Base-by-base conservation (phyloP, 2,329 filamentous ascomycete genomes). In the Alternaria conjuncta region DNA sequence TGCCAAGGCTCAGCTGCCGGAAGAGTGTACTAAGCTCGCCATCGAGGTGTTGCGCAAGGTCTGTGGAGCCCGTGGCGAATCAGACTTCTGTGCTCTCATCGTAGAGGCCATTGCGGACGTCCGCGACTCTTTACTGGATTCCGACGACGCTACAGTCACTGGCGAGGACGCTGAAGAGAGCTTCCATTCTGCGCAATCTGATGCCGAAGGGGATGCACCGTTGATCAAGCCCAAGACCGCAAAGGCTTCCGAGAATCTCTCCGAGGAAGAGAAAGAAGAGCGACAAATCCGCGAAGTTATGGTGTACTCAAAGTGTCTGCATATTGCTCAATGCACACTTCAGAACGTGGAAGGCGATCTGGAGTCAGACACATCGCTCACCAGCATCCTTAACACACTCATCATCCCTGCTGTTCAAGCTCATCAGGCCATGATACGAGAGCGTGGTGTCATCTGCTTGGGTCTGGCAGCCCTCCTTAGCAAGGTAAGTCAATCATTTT, bases 301-400 rank as follows among this genome's bases (percentile, higher is more conserved):
- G 84, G 92, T 98, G 79, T 98, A 98, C 84, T 94, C 97, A 88
- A 98, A 98, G 82, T 98, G 96, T 79, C 86, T 99, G 65, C 92
- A 97, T 77, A 97, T 99, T 70, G 94, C 96, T 25, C 93, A 97
- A 80, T 98, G 94, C 84, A 97, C 98, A 92, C 86, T 99, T 55
- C 90, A 96, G 76, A 97, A 98, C 75, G 93, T 99, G 10, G 87
- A 92, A 57, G 93, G 93, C 64, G 92, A 92, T 74, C 84, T 98
- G 41, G 94, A 97, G 80, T 88, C 94, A 70, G 97, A 97, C 77
- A 90, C 92, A 61, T 91, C 97, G 75, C 83, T 98, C n/a, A 93
- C 97, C 5, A 92, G 92, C n/a, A 97, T 98, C 92, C 86, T 99
- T 54, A 98, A 99, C 84, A 98, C 96, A 69, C 87, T 99, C 9